phyloP scores from a whole-genome alignment of 768 basidiomycete species.

The Tricholomella constricta region DNA sequence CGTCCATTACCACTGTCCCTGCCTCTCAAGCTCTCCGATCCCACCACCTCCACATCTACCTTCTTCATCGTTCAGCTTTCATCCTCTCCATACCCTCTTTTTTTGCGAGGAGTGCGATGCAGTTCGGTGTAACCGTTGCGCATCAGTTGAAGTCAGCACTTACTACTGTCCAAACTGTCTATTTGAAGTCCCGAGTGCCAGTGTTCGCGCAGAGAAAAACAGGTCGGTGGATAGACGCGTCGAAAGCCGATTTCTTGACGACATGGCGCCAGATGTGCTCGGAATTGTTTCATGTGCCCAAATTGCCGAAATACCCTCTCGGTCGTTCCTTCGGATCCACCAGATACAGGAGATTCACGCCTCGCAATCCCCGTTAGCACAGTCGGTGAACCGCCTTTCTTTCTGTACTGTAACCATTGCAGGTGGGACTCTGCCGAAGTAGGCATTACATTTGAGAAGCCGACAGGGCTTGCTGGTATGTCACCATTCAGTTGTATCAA shows the following conservation, averaged over 20 bases:
- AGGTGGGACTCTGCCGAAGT: slow-evolving; percentile 94
- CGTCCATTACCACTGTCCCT: slow-evolving; percentile 72
- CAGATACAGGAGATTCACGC: slow-evolving; percentile 59
- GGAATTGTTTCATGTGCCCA: slow-evolving; percentile 98
- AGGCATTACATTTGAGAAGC: slow-evolving; percentile 93
- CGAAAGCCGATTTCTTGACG: slow-evolving; percentile 4
- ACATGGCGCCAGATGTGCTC: slow-evolving; percentile 72
- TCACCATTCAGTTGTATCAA: not conserved
- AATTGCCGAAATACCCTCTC: slow-evolving; percentile 88
- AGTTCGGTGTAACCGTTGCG: slow-evolving; percentile 90
- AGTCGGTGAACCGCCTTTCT: slow-evolving; percentile 86
- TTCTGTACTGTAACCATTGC: slow-evolving; percentile 90
- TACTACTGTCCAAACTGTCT: slow-evolving; percentile 99
- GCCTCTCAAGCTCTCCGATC: slow-evolving; percentile 55
- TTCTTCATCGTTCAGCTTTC: slow-evolving; percentile 81
- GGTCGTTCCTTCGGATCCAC: slow-evolving; percentile 88
- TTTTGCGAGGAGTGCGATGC: slow-evolving; percentile 99
- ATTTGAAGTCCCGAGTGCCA: slow-evolving; percentile 97
- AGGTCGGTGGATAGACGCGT: slow-evolving; percentile 48
- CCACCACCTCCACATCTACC: slow-evolving; percentile 76
- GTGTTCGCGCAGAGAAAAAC: slow-evolving; percentile 97
- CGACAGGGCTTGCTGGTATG: slow-evolving; percentile 91
- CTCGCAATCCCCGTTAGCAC: slow-evolving; percentile 53
- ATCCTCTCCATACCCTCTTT: slow-evolving; percentile 82
- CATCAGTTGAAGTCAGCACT: slow-evolving; percentile 89